A percentile compares a stretch with the other conserved stretches of the same genome.
These are phyloP conservation scores for Komagataella phaffii DNA, from an alignment of 805 yeast species.

Conservation along the genomic window DNA sequence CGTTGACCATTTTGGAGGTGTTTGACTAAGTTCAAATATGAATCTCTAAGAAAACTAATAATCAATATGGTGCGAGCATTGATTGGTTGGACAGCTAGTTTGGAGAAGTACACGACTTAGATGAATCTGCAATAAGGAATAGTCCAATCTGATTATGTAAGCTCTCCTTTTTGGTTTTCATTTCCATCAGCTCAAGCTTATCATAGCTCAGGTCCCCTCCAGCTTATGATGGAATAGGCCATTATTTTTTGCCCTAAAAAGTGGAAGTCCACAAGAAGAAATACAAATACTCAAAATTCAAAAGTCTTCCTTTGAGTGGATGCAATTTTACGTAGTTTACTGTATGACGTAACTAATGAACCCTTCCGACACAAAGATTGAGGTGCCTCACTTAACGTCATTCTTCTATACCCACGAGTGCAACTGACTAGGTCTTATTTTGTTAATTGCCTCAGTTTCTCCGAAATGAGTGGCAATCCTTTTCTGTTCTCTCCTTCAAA, in stretches of 20 bases:
- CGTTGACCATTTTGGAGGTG: conserved; percentile 1
- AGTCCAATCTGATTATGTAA: neutral
- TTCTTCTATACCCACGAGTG: neutral
- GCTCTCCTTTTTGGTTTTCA: neutral
- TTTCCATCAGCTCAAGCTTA: too few species aligned
- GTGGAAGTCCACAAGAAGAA: too few species aligned
- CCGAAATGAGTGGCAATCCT: neutral
- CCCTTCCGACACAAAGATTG: neutral
- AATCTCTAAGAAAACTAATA: neutral
- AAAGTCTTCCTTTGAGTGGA: too few species aligned
- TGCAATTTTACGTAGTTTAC: too few species aligned
- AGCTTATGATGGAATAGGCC: too few species aligned
- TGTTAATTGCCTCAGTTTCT: neutral
- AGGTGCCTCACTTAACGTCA: neutral
- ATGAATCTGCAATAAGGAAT: neutral
- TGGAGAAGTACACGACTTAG: neutral
- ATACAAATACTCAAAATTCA: too few species aligned
- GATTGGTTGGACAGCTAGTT: neutral
- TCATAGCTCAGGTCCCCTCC: too few species aligned
- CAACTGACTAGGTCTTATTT: neutral
- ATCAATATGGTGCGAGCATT: neutral
- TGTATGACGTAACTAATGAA: too few species aligned
- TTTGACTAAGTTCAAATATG: neutral
- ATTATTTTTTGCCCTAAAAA: too few species aligned
- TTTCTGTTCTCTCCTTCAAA: neutral